Evolutionary conservation across 164 flowering plant species (phyloP), one percentile per base, ranked within the genome.

Genomic region (Platanus orientalis): DNA sequence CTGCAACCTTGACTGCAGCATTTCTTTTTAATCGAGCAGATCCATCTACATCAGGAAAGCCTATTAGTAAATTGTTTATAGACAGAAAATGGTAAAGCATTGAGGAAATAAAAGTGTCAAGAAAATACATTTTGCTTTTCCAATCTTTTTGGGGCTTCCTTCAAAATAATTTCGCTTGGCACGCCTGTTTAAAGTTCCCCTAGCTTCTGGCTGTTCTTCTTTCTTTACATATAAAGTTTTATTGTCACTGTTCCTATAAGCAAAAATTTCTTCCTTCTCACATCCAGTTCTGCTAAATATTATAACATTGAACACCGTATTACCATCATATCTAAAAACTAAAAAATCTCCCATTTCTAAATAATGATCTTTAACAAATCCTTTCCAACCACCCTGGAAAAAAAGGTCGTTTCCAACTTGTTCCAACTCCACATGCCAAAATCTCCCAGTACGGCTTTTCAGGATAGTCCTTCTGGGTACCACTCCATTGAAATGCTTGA

Each of bases 321-420:
- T 26, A 16, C 61, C 64, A 51, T 27, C 2, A 24, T 64, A 73
- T 17, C 27, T 45, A 45, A 75, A 75, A 26, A 75, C 55, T 40
- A 75, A 25, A 36, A 75, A 65, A n/a, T 69, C 75, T 10, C 70
- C 76, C 9, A 29, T 14, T 51, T 52, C 51, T 20, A 76, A 50
- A 23, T 53, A 47, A 53, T 67, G 24, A 48, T 52, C 70, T 12
- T 23, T 58, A 59, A 67, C 74, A 64, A 69, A 76, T 0, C 26
- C 59, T n/a, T 52, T 48, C 79, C 79, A 76, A 48, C 76, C 79
- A 17, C 53, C 23, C 42, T 28, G 32, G 7, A 76, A 25, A 50
- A 73, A 70, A 29, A 67, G 21, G 27, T 28, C 52, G 2, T 26
- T 12, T 16, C 24, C 70, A 53, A 12, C 30, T 34, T 64, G 27